phyloP scores from a whole-genome alignment of 139 green algal species.

The Chlamydomonas schloesseri region DNA sequence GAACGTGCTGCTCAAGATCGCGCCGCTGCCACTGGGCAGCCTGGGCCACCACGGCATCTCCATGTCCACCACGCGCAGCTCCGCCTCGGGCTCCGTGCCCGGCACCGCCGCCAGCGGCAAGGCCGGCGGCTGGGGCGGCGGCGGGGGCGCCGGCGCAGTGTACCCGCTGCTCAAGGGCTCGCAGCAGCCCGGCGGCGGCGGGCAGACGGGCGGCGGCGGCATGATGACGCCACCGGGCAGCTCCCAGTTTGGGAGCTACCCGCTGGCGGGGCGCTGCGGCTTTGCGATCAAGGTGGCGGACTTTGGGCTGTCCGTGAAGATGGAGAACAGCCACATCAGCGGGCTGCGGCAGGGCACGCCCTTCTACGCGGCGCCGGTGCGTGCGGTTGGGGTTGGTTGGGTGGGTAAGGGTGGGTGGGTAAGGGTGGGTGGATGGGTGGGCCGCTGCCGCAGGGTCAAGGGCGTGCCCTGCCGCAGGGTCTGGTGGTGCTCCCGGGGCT shows the following conservation, averaged over 20 bases:
- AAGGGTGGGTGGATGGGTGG: no score
- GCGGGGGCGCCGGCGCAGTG: not conserved
- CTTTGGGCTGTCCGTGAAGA: slow-evolving; percentile 61
- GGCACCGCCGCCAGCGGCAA: not conserved
- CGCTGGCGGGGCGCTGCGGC: slow-evolving; percentile 5
- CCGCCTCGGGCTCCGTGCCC: not conserved
- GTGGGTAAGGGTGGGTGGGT: no score
- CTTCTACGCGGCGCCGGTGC: slow-evolving; percentile 60
- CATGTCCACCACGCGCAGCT: not conserved
- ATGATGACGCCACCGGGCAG: no score
- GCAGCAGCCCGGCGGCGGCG: no score
- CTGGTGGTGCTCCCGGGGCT: no score
- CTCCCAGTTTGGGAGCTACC: slow-evolving; percentile 12
- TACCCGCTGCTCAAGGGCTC: not conserved
- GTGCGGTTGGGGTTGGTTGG: no score
- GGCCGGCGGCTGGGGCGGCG: not conserved
- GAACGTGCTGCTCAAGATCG: slow-evolving; percentile 43
- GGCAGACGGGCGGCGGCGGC: no score
- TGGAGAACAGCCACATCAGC: slow-evolving; percentile 57
- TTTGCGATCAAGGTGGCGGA: slow-evolving; percentile 59
- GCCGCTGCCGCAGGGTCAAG: no score
- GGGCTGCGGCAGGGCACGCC: slow-evolving; percentile 56
- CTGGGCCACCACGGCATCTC: no score
- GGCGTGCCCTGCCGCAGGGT: no score
- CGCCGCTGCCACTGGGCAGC: not conserved